Percentiles rank a stretch among this genome's conserved stretches.
Evolutionary conservation across 257 asterid genomes (phyloP).

Genomic region (Petrea volubilis): DNA sequence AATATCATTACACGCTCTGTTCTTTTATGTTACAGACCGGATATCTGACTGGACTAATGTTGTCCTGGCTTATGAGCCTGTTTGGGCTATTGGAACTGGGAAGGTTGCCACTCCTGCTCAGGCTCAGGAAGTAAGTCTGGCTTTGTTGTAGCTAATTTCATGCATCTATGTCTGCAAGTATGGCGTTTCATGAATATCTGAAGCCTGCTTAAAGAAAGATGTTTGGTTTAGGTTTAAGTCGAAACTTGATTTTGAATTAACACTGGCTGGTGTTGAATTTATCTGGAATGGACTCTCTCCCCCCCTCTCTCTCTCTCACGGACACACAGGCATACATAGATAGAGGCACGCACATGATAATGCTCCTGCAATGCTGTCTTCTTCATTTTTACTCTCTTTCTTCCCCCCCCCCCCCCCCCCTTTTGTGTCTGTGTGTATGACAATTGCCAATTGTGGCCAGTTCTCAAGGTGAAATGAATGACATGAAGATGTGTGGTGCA

Average conservation of each 20-base stretch:
- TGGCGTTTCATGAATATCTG: not conserved
- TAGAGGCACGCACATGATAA: not conserved
- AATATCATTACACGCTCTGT: not conserved
- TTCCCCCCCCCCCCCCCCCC: too few relatives aligned
- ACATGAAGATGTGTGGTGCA: not conserved
- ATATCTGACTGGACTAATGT: slow-evolving; percentile 81
- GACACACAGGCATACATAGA: not conserved
- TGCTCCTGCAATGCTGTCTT: not conserved
- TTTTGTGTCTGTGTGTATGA: too few relatives aligned
- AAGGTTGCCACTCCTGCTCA: slow-evolving; percentile 96
- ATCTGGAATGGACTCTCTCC: not conserved
- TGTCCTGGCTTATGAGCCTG: slow-evolving; percentile 98
- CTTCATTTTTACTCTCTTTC: too few relatives aligned
- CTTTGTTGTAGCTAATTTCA: not conserved
- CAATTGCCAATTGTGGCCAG: not conserved
- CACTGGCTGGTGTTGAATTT: not conserved
- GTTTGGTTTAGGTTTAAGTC: not conserved
- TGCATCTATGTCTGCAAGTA: not conserved
- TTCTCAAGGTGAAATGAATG: slow-evolving; percentile 9
- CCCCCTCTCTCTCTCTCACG: not conserved
- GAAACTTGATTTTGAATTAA: not conserved
- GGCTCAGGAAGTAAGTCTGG: slow-evolving; percentile 89
- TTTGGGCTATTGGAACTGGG: slow-evolving; percentile 99
- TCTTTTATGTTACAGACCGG: slow-evolving; percentile 43
- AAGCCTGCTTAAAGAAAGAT: not conserved